Evolutionary conservation across 2,329 filamentous ascomycete genomes (phyloP).

Genomic region (Helotiales sp.): DNA sequence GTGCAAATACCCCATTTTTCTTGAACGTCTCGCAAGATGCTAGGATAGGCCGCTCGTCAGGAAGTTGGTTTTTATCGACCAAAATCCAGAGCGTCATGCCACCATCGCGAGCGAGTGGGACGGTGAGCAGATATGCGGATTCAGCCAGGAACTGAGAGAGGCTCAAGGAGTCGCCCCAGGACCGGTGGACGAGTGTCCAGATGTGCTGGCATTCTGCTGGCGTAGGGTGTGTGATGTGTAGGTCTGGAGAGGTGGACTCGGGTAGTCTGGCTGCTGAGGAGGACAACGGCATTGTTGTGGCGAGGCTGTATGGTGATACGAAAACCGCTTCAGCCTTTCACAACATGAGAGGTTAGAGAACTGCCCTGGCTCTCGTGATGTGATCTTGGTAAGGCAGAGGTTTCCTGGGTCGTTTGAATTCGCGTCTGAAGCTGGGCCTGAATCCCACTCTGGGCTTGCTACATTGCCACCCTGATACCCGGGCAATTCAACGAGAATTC

Average conservation of each 20-base stretch:
- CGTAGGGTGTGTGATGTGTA: constrained; percentile 60
- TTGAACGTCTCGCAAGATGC: constrained; percentile 68
- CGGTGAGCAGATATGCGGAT: constrained; percentile 54
- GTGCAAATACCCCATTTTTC: constrained; percentile 58
- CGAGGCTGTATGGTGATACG: neutral
- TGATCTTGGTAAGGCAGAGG: neutral
- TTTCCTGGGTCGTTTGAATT: too few relatives aligned
- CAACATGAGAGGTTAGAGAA: neutral
- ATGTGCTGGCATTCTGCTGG: constrained; percentile 55
- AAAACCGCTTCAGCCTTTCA: neutral
- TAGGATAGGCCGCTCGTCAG: constrained; percentile 56
- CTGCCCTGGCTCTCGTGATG: neutral
- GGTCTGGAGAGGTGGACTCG: constrained; percentile 33
- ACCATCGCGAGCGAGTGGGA: constrained; percentile 60
- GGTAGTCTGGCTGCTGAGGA: neutral
- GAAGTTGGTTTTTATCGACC: constrained; percentile 49
- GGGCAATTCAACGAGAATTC: neutral
- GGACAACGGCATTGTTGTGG: neutral
- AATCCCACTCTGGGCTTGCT: neutral
- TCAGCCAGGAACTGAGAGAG: constrained; percentile 61
- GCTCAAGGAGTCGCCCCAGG: constrained; percentile 63
- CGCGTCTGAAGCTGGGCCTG: neutral
- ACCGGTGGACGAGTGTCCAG: constrained; percentile 57
- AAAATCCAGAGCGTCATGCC: constrained; percentile 68
- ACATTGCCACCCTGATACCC: neutral